Conservation (phyloP, 140 eudicot species). For the Flaveria floridana region DNA sequence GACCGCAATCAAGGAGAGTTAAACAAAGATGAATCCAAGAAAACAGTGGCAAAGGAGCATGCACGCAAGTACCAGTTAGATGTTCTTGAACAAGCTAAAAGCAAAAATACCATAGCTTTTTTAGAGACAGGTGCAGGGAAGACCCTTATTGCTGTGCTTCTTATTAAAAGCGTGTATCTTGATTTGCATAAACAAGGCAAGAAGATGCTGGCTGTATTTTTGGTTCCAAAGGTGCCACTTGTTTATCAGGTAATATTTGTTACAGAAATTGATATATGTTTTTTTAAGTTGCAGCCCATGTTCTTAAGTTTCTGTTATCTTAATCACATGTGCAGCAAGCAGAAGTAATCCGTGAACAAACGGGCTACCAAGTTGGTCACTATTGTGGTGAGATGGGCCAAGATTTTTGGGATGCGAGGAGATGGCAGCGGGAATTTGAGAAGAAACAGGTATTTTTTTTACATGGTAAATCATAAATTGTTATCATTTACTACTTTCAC, state of each 20-base stretch:
- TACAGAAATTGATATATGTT: neutral
- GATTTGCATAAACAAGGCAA: slow-evolving; percentile 67
- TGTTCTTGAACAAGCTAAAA: slow-evolving; percentile 90
- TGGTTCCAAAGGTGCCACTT: slow-evolving; percentile 97
- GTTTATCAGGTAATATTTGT: slow-evolving; percentile 78
- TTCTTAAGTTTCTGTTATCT: slow-evolving; percentile 17
- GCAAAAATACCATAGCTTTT: slow-evolving; percentile 84
- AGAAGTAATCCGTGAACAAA: slow-evolving; percentile 92
- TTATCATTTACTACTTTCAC: neutral
- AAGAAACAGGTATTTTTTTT: slow-evolving; percentile 67
- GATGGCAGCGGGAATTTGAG: slow-evolving; percentile 98
- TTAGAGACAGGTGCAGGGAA: slow-evolving; percentile 98
- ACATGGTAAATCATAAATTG: slow-evolving; percentile 4
- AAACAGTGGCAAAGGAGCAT: slow-evolving; percentile 60
- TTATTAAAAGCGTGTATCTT: slow-evolving; percentile 59
- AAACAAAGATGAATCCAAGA: slow-evolving; percentile 50
- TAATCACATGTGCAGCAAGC: slow-evolving; percentile 71
- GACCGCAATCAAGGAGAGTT: slow-evolving; percentile 34
- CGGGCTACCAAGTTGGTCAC: slow-evolving; percentile 87
- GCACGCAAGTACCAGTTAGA: slow-evolving; percentile 91
- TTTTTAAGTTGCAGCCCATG: neutral
- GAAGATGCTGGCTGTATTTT: slow-evolving; percentile 83
- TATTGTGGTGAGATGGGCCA: slow-evolving; percentile 99
- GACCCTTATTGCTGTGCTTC: slow-evolving; percentile 91
- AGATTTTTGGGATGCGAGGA: slow-evolving; percentile 95